These are phyloP conservation scores for Salix udensis DNA, from an alignment of 345 rosid genomes.

Conservation along the genomic window DNA sequence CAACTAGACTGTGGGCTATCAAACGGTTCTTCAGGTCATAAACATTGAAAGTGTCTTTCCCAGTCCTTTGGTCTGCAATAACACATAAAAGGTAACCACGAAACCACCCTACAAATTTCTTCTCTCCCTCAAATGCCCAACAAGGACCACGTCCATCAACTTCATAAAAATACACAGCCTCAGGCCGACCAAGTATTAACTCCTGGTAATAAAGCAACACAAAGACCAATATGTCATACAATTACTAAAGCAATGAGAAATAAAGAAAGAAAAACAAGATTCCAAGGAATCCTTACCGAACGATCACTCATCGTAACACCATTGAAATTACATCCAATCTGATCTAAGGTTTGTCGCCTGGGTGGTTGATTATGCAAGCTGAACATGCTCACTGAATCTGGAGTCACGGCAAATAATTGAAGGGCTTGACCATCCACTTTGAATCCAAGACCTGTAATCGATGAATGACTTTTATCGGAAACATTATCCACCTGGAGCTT, in stretches of 20 bases:
- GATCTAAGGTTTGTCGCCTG: slow-evolving; percentile 68
- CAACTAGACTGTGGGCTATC: slow-evolving; percentile 78
- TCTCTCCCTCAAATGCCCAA: slow-evolving; percentile 99
- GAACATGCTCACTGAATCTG: slow-evolving; percentile 66
- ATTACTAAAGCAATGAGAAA: slow-evolving; percentile 1
- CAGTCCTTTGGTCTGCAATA: slow-evolving; percentile 79
- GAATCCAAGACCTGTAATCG: slow-evolving; percentile 78
- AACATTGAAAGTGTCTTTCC: slow-evolving; percentile 64
- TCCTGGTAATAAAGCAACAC: slow-evolving; percentile 49
- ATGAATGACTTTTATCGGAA: slow-evolving; percentile 35
- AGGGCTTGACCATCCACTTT: slow-evolving; percentile 87
- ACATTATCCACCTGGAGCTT: slow-evolving; percentile 69
- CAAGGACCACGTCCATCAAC: slow-evolving; percentile 99
- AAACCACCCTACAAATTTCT: slow-evolving; percentile 87
- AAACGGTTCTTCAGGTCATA: slow-evolving; percentile 90
- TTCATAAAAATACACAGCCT: slow-evolving; percentile 94
- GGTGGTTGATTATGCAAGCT: slow-evolving; percentile 77
- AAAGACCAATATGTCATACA: slow-evolving; percentile 8
- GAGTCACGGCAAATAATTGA: slow-evolving; percentile 79
- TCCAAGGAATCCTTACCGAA: slow-evolving; percentile 43
- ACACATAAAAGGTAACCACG: slow-evolving; percentile 92
- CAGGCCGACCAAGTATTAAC: slow-evolving; percentile 84
- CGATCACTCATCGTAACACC: slow-evolving; percentile 92
- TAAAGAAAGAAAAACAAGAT: not conserved
- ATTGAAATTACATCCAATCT: slow-evolving; percentile 65